Base-by-base conservation (phyloP, 2,329 filamentous ascomycete species). In the Calonectria crousiana region DNA sequence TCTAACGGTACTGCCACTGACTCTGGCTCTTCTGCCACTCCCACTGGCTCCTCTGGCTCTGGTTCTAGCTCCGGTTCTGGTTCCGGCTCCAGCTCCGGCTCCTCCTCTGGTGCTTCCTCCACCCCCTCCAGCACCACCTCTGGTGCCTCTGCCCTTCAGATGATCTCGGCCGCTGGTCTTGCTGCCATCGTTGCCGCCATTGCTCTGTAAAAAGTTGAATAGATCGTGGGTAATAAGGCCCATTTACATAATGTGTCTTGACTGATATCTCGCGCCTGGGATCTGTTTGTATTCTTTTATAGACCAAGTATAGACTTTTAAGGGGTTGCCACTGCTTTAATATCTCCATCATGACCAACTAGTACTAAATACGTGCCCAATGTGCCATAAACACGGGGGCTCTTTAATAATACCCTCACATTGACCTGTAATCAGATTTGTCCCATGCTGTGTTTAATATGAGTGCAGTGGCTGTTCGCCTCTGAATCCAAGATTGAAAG, bases 221-320 rank as follows among this genome's bases (percentile, higher is more conserved):
- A 66, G 76, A 79, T 78, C 72, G 36, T 78, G 75, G 74, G 74
- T 79, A 74, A 74, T 73, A 71, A 77, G 74, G 73, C 76, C 76
- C 77, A 74, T 78, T 78, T 34, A 53, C 51, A 75, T 60, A 75
- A 71, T 77, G 75, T 78, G 77, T 80, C 76, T 80, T 77, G 72
- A 69, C 62, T 75, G 51, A 70, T 74, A 75, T 78, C 74, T 80
- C 76, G 77, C 73, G 56, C 72, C 71, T 77, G 76, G 74, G 78
- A 80, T 80, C 78, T 80, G 72, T 80, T 80, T 79, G 78, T 81
- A 81, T 79, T 77, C 69, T 66, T 74, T 70, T 78, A 77, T 81
- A 81, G 79, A 81, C 72, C 69, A 80, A 78, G 79, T 78, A 81
- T 81, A 81, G 79, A 81, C 75, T 75, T 72, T 47, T 73, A 75